A percentile compares a stretch with the other conserved stretches of the same genome.
phyloP scores from a whole-genome alignment of 192 early-diverging fungal genomes.

The Mortierella alpina region DNA sequence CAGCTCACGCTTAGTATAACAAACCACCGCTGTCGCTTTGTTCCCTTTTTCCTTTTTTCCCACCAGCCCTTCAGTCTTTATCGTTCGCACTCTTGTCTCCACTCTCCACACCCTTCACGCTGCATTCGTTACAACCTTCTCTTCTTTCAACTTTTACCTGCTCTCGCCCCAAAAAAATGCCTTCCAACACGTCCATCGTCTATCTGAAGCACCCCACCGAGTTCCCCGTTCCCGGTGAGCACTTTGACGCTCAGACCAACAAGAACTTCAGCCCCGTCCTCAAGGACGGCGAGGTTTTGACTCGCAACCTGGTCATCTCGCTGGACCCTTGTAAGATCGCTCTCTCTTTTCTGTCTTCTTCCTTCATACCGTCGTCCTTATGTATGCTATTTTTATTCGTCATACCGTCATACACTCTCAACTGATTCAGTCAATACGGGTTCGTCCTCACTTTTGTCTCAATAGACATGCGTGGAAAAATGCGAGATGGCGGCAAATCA shows the following conservation, averaged over 20 bases:
- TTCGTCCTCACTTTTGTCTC: neutral
- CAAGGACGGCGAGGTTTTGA: conserved; percentile 63
- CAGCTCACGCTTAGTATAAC: neutral
- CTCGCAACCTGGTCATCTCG: conserved; percentile 75
- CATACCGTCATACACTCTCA: neutral
- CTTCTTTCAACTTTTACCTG: neutral
- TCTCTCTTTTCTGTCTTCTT: neutral
- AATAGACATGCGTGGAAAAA: conserved; percentile 76
- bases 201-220: conserved; percentile 57
- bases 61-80: neutral
- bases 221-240: conserved; percentile 59
- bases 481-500: conserved; percentile 58
- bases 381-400: neutral
- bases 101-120: neutral
- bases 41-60: neutral
- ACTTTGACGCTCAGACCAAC: conserved; percentile 59
- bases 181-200: conserved; percentile 57
- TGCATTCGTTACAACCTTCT: neutral
- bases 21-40: too few species aligned
- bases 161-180: conserved; percentile 27
- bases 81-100: too few species aligned
- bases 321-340: conserved; percentile 71
- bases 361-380: neutral
- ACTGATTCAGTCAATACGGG: neutral
- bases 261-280: conserved; percentile 62